These are phyloP conservation scores for Backusella sp. DNA, from an alignment of 192 early-diverging fungal genomes.

Conservation along the genomic window DNA sequence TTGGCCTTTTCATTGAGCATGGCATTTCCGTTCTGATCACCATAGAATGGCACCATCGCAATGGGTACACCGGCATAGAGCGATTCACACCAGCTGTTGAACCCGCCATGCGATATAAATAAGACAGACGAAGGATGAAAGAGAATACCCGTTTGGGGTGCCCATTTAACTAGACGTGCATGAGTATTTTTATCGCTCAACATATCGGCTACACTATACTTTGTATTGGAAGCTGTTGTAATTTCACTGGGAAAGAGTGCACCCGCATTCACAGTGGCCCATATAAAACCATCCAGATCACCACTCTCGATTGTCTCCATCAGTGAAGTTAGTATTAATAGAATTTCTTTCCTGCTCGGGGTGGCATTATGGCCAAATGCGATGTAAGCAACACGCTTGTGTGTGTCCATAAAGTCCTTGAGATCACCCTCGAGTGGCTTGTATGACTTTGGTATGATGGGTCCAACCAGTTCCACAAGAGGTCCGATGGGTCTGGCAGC, in stretches of 20 bases:
- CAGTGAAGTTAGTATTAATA: constrained; percentile 20
- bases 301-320: constrained; percentile 18
- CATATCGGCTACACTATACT: neutral
- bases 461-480: constrained; percentile 31
- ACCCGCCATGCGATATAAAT: constrained; percentile 35
- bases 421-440: neutral
- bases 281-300: constrained; percentile 35
- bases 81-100: constrained; percentile 24
- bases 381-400: constrained; percentile 26
- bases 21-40: constrained; percentile 25
- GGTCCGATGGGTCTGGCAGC: constrained; percentile 19
- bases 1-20: neutral
- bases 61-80: constrained; percentile 27
- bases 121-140: constrained; percentile 19
- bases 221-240: neutral
- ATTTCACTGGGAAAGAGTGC: neutral
- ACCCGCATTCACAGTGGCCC: constrained; percentile 13
- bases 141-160: constrained; percentile 32
- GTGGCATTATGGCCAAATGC: constrained; percentile 31
- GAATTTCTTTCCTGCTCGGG: neutral
- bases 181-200: neutral
- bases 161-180: constrained; percentile 12
- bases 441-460: constrained; percentile 30
- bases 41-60: constrained; percentile 29
- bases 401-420: constrained; percentile 16